Evolutionary conservation across 2,329 filamentous ascomycete genomes (phyloP).

Genomic region (Lasiodiplodia citricola): DNA sequence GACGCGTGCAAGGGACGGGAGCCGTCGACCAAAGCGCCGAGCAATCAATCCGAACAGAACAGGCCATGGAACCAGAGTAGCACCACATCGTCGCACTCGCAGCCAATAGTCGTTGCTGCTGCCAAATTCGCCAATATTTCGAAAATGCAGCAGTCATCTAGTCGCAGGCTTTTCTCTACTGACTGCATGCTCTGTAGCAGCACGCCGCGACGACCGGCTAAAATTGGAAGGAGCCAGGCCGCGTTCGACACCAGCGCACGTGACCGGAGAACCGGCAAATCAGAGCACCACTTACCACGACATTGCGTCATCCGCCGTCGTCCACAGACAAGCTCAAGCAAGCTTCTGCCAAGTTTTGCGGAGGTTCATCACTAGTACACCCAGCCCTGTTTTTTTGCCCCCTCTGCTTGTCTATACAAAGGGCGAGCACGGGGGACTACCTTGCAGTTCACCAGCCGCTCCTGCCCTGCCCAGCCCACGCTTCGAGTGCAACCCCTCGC

Average conservation of each 20-base stretch:
- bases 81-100: neutral
- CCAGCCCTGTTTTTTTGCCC: neutral
- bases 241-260: constrained; percentile 6
- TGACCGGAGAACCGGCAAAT: constrained; percentile 1
- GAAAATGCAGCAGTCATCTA: neutral
- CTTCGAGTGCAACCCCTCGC: neutral
- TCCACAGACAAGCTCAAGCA: constrained; percentile 1
- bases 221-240: neutral
- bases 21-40: neutral
- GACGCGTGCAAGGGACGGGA: constrained; percentile 1
- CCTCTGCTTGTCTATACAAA: constrained; percentile 5
- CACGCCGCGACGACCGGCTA: neutral
- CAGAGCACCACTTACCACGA: neutral
- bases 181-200: neutral
- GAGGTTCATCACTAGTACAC: neutral
- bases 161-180: neutral
- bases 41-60: neutral
- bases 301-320: constrained; percentile 7
- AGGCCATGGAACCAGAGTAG: neutral
- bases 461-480: neutral
- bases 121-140: neutral
- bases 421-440: neutral
- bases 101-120: neutral
- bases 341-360: constrained; percentile 17
- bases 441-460: neutral